Evolutionary conservation across 331 rosid genomes (phyloP), one percentile per base, ranked within the genome.

Genomic region (Saraca asoca): DNA sequence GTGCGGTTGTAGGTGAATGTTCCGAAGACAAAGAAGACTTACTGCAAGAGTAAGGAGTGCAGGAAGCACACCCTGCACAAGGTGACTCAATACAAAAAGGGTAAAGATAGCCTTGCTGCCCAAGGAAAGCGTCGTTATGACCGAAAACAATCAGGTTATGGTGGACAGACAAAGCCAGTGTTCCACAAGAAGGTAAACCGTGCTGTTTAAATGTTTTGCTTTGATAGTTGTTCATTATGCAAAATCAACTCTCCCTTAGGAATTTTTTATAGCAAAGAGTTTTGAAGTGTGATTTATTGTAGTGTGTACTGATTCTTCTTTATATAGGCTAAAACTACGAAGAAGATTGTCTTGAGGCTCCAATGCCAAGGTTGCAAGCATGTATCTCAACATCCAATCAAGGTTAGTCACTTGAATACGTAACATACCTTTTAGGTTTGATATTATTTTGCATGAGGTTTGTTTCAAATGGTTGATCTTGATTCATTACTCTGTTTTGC

Each of bases 31-130:
- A 92, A 87, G 85, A 92, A 89, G 84, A 92, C 98, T 7, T 92
- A 89, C 85, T 92, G 96, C 86, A 92, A 89, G 85, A 92, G 77
- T 74, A 92, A 92, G 82, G 96, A 82, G n/a, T 89, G 98, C 91
- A 92, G 64, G 76, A 92, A 92, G 85, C 98, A 92, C 71, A 87
- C 95, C 39, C 71, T 89, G 68, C 98, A 92, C 78, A 92, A 92
- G 74, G 98, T 91, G 0, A 91, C 98, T 1, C 96, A 91, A 61
- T 91, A 89, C 73, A 91, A 91, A 79, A 91, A 87, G 82, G 95
- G 96, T 0, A 91, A 91, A 74, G 98, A 87, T 15, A 82, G 89
- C 43, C 91, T 88, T 50, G 95, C 95, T 20, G 97, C 85, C 43
- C 92, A 91, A 72, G 98, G 98, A 7, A 91, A 91, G 80, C 85